Percentiles rank a stretch among this genome's conserved stretches.
Conservation (phyloP, 345 rosid species). For the Diplotaxis tenuifolia region DNA sequence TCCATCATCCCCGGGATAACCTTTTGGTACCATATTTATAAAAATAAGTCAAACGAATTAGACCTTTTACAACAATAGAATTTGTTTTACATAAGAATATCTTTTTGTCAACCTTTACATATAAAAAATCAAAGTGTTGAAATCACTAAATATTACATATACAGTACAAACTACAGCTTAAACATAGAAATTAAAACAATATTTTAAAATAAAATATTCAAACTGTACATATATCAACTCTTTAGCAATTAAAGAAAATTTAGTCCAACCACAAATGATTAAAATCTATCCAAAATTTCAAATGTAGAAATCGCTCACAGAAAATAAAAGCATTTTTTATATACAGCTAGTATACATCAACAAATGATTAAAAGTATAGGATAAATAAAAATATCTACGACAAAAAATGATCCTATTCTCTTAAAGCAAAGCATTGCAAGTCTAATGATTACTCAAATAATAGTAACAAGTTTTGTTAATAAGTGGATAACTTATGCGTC, state of each 20-base stretch:
- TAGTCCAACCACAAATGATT: background rate
- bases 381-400: background rate
- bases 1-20: conserved; percentile 90
- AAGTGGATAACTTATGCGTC: background rate
- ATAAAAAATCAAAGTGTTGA: background rate
- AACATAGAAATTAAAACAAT: background rate
- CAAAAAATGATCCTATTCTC: background rate
- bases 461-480: background rate
- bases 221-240: background rate
- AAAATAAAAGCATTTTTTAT: background rate
- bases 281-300: background rate
- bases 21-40: conserved; percentile 33
- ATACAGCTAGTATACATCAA: background rate
- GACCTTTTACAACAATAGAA: background rate
- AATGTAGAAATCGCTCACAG: conserved; percentile 2
- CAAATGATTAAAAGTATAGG: background rate
- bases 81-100: background rate
- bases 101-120: background rate
- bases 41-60: background rate
- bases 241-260: background rate
- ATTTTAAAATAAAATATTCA: background rate
- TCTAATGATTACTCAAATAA: background rate
- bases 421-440: background rate
- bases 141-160: background rate
- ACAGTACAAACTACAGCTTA: background rate